Evolutionary conservation across 805 yeast genomes (phyloP), one percentile per base, ranked within the genome.

Genomic region (Diddensiella santjacobensis): DNA sequence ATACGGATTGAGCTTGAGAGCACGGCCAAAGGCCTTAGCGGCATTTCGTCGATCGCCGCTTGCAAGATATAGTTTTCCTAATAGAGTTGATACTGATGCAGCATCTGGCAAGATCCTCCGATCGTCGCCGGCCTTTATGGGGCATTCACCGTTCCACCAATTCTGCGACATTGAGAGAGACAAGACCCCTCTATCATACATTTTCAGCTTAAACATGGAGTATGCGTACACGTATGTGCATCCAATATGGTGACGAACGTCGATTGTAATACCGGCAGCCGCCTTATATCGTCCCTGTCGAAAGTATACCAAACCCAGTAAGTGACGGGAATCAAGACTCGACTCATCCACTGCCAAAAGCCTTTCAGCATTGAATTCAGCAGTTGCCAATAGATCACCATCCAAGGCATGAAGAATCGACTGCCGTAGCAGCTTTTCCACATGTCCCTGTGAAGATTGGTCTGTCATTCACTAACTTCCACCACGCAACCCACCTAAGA

Each of bases 361-460:
- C 54, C 95, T 72, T 63, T 93, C 98, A 15, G 89, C 80, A 3
- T 91, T 82, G 67, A 93, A 87, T 60, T 83, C 89, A 1, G 98
- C 97, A 22, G 90, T 84, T 11, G 72, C 68, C 40, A 77, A 68
- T 51, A 85, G 74, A 60, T 81, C 88, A 50, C 78, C 77, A 57
- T 87, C 95, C 35, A 88, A 65, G 10, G 84, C 77, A 58, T 87
- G 84, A 63, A 86, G 69, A n/a, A 84, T 73, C 40, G 82, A 73
- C 50, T 79, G 68, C 46, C 71, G 67, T 18, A 61, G 55, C 20
- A 38, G 22, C 17, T 20, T 38, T 38, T 38, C 41, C 8, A 38
- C 5, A 17, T 35, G 38, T 6, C 10, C 18, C 6, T 8, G 18
- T 26, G 8, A 8, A 8, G 31, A 8, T 13, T 26, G 31, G 8